Evolutionary conservation across 2,329 filamentous ascomycete genomes (phyloP), one percentile per base, ranked within the genome.

Genomic region (Stachybotrys elegans): DNA sequence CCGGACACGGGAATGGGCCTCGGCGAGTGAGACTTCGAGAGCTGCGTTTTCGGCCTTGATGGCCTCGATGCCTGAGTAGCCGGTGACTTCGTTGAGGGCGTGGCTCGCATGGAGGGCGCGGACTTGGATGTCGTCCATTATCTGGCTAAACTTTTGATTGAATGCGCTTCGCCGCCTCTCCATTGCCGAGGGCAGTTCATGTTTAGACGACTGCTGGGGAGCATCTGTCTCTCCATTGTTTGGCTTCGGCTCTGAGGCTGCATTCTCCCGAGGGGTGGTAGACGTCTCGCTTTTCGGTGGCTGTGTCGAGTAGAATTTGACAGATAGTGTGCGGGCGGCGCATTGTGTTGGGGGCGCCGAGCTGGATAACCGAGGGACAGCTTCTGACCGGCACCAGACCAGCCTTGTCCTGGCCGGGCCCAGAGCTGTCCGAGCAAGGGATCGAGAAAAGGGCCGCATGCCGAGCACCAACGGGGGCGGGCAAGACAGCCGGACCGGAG

Each of bases 51-150:
- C 81, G 9, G 72, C 69, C 62, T 95, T 94, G 53, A 98, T 79
- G 20, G 79, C 72, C 64, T 96, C 91, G 63, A 98, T 97, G 35
- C 86, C 83, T 1, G 87, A 86, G 71, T 97, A 98, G 52, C 93
- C 93, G 3, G 93, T 98, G 43, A 96, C 80, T 57, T 91, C 88
- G 66, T 96, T 98, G 66, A 98, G 79, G 47, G 87, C 86, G 61
- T 93, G 88, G 2, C 88, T 88, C 4, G 91, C 91, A 42, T 85
- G 78, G 51, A 95, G 86, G 37, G 94, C 77, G 55, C 92, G 90
- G 23, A 84, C 80, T 60, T 97, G 89, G 17, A 96, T 64, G 51
- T 88, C 83, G 69, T 98, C 93, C 88, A 97, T 94, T 61, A 94
- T 71, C 31, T 47, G 42, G 46, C 58, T 64, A 43, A 67, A 64